Evolutionary conservation across 257 asterid genomes (phyloP).

Genomic region (Fraxinus excelsior): DNA sequence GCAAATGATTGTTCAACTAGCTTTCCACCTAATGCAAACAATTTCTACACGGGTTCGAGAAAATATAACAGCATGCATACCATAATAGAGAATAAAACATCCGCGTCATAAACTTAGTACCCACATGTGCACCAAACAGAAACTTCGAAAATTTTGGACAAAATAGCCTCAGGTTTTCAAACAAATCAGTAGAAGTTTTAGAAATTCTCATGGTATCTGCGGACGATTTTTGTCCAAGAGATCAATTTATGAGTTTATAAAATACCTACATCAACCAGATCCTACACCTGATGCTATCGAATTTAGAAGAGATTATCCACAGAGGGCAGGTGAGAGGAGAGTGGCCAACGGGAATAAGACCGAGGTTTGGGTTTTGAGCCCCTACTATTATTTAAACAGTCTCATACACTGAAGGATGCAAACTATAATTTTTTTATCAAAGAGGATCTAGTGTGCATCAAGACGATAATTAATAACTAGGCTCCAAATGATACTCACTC

Average conservation of each 20-base stretch:
- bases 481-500: not conserved
- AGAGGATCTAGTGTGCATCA: too few relatives aligned
- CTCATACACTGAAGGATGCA: too few relatives aligned
- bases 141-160: not conserved
- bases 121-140: not conserved
- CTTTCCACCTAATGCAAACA: not conserved
- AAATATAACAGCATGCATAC: not conserved
- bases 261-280: not conserved
- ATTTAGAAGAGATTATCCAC: not conserved
- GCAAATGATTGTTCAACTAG: constrained; percentile 2
- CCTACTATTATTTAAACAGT: not conserved
- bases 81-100: not conserved
- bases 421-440: too few relatives aligned
- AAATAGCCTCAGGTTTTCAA: not conserved
- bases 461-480: too few relatives aligned
- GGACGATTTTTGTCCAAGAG: not conserved
- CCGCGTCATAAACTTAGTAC: not conserved
- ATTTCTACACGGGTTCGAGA: not conserved
- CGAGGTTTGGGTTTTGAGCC: not conserved
- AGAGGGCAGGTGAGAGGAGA: not conserved
- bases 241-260: too few relatives aligned
- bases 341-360: too few relatives aligned
- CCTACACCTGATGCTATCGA: not conserved
- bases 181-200: not conserved
- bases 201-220: not conserved